A percentile compares a stretch with the other conserved stretches of the same genome.
phyloP scores from a whole-genome alignment of 805 yeast genomes.

The Kazachstania africana region DNA sequence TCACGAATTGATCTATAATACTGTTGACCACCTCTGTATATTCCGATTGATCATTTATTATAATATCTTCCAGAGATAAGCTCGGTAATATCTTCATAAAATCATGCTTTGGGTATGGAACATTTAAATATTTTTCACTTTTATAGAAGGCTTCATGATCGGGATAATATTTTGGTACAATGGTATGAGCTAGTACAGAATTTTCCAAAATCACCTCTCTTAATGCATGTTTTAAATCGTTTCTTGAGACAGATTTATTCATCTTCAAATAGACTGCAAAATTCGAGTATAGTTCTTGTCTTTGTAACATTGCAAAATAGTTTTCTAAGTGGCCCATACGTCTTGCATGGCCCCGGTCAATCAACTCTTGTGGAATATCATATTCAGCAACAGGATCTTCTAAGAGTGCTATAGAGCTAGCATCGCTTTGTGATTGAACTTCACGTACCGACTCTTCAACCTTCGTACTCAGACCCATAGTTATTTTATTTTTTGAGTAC shows the following conservation, averaged over 20 bases:
- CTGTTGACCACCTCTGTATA: slow-evolving; percentile 4
- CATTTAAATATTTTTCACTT: slow-evolving; percentile 12
- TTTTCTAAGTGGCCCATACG: slow-evolving; percentile 20
- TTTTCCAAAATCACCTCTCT: slow-evolving; percentile 11
- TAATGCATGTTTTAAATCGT: slow-evolving; percentile 7
- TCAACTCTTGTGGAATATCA: slow-evolving; percentile 2
- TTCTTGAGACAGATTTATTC: slow-evolving; percentile 4
- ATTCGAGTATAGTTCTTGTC: slow-evolving; percentile 17
- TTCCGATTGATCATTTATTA: slow-evolving; percentile 15
- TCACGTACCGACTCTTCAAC: no score
- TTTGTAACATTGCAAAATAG: slow-evolving; percentile 15
- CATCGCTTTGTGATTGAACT: no score
- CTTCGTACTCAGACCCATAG: no score
- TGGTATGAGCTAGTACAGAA: slow-evolving; percentile 12
- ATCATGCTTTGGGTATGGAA: slow-evolving; percentile 15
- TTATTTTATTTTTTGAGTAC: no score
- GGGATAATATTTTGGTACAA: slow-evolving; percentile 12
- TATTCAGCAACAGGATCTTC: background rate
- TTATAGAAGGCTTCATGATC: slow-evolving; percentile 9
- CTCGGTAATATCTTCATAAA: slow-evolving; percentile 11
- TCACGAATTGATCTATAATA: slow-evolving; percentile 5
- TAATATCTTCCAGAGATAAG: slow-evolving; percentile 10
- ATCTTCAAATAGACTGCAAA: slow-evolving; percentile 14
- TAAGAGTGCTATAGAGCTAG: no score
- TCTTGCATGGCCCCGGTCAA: slow-evolving; percentile 20